These are phyloP conservation scores for Agaricus subrufescens DNA, from an alignment of 768 basidiomycete species.

Conservation along the genomic window DNA sequence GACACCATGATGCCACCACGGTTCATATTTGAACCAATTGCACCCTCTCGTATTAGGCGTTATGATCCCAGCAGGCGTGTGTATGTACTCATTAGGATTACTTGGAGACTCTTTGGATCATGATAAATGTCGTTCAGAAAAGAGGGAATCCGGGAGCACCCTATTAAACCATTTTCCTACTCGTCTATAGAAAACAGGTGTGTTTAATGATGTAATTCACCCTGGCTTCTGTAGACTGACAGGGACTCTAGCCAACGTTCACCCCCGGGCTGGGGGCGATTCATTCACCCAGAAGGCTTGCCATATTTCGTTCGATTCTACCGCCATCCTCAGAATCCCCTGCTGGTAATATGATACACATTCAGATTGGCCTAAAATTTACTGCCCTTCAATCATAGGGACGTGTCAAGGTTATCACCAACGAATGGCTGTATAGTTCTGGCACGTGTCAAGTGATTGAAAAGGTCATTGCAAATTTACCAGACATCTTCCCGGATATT, in stretches of 20 bases:
- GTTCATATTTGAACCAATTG: no score
- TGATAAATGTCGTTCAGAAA: neutral
- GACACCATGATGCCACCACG: no score
- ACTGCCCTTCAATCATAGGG: neutral
- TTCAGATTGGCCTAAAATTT: neutral
- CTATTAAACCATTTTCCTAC: neutral
- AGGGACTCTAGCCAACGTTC: neutral
- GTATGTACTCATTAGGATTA: neutral
- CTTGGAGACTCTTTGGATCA: neutral
- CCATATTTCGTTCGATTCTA: neutral
- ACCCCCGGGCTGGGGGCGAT: neutral
- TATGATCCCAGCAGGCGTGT: neutral
- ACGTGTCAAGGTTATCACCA: neutral
- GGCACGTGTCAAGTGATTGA: neutral
- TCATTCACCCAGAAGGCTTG: slow-evolving; percentile 2
- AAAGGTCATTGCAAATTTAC: neutral
- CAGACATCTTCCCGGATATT: neutral
- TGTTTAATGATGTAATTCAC: no score
- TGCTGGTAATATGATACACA: neutral
- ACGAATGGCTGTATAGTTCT: neutral
- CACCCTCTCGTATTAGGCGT: no score
- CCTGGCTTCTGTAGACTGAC: no score
- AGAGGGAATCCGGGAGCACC: neutral
- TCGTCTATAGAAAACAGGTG: neutral
- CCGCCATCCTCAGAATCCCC: neutral